Conservation (phyloP, 345 rosid species). For the Aethionema arabicum region DNA sequence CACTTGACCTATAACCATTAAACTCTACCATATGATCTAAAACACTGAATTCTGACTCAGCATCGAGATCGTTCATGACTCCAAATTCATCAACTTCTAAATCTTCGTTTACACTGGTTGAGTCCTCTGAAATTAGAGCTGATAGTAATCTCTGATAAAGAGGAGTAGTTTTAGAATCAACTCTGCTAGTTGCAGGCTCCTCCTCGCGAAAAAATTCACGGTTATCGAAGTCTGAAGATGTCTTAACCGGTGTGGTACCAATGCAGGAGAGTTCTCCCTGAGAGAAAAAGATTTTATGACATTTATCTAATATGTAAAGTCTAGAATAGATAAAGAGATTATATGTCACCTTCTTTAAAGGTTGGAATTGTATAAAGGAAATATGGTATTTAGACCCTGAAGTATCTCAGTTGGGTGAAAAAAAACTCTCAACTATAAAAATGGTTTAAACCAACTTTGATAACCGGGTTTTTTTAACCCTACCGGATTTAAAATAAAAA, state of each 20-base stretch:
- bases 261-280: slow-evolving; percentile 36
- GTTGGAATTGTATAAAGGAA: slow-evolving; percentile 1
- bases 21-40: slow-evolving; percentile 50
- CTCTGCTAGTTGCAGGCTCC: slow-evolving; percentile 34
- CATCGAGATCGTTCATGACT: slow-evolving; percentile 50
- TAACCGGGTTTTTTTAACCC: no score
- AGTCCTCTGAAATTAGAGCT: slow-evolving; percentile 81
- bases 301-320: slow-evolving; percentile 19
- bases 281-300: slow-evolving; percentile 20
- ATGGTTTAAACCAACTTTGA: no score
- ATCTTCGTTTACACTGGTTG: slow-evolving; percentile 45
- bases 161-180: slow-evolving; percentile 48
- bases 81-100: slow-evolving; percentile 50
- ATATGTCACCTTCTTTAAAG: slow-evolving; percentile 26
- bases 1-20: slow-evolving; percentile 53
- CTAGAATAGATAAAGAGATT: slow-evolving; percentile 5
- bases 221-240: slow-evolving; percentile 32
- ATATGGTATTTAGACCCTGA: no score
- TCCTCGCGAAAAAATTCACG: slow-evolving; percentile 42
- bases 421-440: no score
- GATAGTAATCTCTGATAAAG: slow-evolving; percentile 82
- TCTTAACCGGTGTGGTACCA: slow-evolving; percentile 21
- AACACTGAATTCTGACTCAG: slow-evolving; percentile 58
- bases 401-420: no score
- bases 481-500: no score